Conservation (phyloP, 2,329 filamentous ascomycete species). For the Truncatella angustata region DNA sequence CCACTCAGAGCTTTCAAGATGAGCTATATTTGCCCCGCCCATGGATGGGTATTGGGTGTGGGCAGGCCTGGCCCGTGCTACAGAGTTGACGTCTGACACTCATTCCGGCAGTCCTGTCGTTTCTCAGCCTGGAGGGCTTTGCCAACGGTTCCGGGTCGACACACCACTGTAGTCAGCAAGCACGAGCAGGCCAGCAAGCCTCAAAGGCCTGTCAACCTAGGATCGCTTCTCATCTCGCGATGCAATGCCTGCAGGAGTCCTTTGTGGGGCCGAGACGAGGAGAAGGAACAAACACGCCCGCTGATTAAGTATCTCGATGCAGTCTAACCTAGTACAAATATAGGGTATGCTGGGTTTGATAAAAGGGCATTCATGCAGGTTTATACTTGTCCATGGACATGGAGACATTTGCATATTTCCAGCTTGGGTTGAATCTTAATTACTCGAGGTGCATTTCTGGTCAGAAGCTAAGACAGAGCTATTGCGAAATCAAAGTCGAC, state of each 20-base stretch:
- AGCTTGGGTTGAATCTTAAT: not conserved
- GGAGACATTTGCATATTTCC: not conserved
- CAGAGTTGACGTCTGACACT: not conserved
- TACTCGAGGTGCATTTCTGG: not conserved
- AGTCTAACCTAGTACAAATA: no score
- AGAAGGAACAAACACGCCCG: not conserved
- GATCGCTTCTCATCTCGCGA: conserved; percentile 1
- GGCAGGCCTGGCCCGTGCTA: not conserved
- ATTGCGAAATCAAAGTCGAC: not conserved
- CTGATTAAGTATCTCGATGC: no score
- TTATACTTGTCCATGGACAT: no score
- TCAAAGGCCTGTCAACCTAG: no score
- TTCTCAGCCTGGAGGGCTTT: no score
- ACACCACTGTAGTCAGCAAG: no score
- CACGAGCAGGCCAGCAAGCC: no score
- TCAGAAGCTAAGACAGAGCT: not conserved
- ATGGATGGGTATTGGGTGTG: not conserved
- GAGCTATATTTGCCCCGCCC: conserved; percentile 3
- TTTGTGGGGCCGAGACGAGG: not conserved
- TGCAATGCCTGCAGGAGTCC: not conserved
- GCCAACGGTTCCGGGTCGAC: no score
- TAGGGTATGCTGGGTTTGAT: no score
- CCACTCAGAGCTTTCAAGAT: not conserved
- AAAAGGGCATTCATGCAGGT: not conserved
- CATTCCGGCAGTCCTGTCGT: no score